These are phyloP conservation scores for Tranzscheliella williamsii DNA, from an alignment of 1,284 basidiomycete genomes.

Conservation along the genomic window DNA sequence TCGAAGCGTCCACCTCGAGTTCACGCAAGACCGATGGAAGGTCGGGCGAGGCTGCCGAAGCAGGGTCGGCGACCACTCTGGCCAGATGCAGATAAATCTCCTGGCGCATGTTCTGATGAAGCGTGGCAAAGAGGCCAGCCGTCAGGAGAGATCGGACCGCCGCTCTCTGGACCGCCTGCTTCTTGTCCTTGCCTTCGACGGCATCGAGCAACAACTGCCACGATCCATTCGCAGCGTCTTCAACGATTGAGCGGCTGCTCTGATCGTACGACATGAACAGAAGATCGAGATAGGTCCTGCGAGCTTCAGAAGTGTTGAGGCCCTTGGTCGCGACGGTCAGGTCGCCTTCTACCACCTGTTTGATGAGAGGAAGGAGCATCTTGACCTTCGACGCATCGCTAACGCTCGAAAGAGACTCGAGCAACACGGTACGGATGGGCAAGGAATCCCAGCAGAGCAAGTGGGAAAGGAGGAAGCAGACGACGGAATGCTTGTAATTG, in stretches of 20 bases:
- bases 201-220: slow-evolving; percentile 32
- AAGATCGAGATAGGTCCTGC: slow-evolving; percentile 63
- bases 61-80: slow-evolving; percentile 35
- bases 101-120: slow-evolving; percentile 67
- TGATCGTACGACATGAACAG: slow-evolving; percentile 67
- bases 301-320: slow-evolving; percentile 11
- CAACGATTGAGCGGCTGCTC: slow-evolving; percentile 66
- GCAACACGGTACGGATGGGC: slow-evolving; percentile 67
- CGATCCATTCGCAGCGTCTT: slow-evolving; percentile 62
- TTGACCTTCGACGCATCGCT: slow-evolving; percentile 70
- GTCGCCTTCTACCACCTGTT: slow-evolving; percentile 50
- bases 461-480: slow-evolving; percentile 84
- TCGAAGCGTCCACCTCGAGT: slow-evolving; percentile 55
- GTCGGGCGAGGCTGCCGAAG: slow-evolving; percentile 24
- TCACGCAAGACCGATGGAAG: slow-evolving; percentile 32
- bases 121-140: slow-evolving; percentile 65
- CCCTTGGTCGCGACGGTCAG: slow-evolving; percentile 3
- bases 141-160: slow-evolving; percentile 63
- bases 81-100: slow-evolving; percentile 67
- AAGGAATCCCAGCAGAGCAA: slow-evolving; percentile 69
- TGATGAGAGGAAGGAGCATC: slow-evolving; percentile 70
- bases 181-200: slow-evolving; percentile 11
- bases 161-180: slow-evolving; percentile 25
- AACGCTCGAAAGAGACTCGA: slow-evolving; percentile 70
- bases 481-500: slow-evolving; percentile 71